phyloP scores from a whole-genome alignment of 2,329 filamentous ascomycete species.

The Dothistroma pini region DNA sequence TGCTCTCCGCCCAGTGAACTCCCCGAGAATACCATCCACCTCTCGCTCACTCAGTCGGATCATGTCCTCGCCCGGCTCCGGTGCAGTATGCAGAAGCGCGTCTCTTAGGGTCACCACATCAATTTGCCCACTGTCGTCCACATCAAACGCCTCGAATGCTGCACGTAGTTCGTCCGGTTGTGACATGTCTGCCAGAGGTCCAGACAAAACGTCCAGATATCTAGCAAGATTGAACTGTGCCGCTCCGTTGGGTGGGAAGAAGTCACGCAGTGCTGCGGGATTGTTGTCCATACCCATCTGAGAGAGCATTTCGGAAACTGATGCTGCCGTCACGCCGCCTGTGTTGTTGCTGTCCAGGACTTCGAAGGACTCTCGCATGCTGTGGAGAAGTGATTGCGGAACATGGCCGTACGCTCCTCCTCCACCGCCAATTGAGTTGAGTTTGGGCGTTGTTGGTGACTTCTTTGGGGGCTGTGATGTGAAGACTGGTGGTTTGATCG shows the following conservation, averaged over 20 bases:
- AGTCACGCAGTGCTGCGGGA: slow-evolving; percentile 66
- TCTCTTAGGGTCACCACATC: slow-evolving; percentile 79
- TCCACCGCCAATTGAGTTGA: slow-evolving; percentile 14
- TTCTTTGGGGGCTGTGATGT: slow-evolving; percentile 9
- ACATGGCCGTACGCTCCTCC: slow-evolving; percentile 59
- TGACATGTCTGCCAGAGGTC: slow-evolving; percentile 69
- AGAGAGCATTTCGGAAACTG: slow-evolving; percentile 81
- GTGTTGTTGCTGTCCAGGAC: slow-evolving; percentile 88
- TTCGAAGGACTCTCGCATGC: slow-evolving; percentile 88
- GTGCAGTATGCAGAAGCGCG: slow-evolving; percentile 75
- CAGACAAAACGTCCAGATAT: slow-evolving; percentile 79
- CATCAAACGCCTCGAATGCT: slow-evolving; percentile 92
- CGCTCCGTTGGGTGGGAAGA: slow-evolving; percentile 67
- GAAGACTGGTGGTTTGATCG: slow-evolving; percentile 25
- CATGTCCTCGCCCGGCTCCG: slow-evolving; percentile 62
- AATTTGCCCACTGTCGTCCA: slow-evolving; percentile 90
- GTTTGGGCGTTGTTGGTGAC: slow-evolving; percentile 15
- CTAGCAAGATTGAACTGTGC: slow-evolving; percentile 77
- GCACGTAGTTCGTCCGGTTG: slow-evolving; percentile 76
- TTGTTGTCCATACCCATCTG: slow-evolving; percentile 78
- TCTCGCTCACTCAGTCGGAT: slow-evolving; percentile 63
- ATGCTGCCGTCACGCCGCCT: slow-evolving; percentile 74
- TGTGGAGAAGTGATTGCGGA: slow-evolving; percentile 76
- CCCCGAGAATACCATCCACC: slow-evolving; percentile 80
- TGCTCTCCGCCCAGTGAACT: slow-evolving; percentile 78